phyloP scores from a whole-genome alignment of 495 filamentous ascomycete species.

The Choiromyces venosus region DNA sequence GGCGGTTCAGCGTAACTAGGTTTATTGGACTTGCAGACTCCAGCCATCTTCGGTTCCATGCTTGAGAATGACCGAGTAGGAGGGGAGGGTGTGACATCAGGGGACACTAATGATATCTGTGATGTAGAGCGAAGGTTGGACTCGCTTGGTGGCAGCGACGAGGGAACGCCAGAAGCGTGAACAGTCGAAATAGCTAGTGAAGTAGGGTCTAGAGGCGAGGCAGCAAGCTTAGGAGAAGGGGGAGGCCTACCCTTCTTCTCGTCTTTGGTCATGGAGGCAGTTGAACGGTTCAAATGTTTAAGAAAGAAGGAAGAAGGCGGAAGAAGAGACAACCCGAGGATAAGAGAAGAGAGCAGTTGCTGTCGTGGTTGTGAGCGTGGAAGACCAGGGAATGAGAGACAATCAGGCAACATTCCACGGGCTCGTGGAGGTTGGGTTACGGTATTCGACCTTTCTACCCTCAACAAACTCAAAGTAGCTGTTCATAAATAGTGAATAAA shows the following conservation, averaged over 20 bases:
- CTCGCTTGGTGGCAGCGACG: constrained; percentile 25
- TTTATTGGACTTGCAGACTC: constrained; percentile 12
- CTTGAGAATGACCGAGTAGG: constrained; percentile 13
- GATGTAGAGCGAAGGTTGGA: constrained; percentile 22
- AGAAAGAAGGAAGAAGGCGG: not conserved
- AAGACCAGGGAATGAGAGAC: not conserved
- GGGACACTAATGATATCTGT: constrained; percentile 8
- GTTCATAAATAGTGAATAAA: not conserved
- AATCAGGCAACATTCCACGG: not conserved
- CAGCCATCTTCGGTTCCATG: constrained; percentile 27
- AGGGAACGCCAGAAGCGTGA: constrained; percentile 26
- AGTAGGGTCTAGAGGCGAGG: constrained; percentile 18
- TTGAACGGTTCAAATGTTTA: not conserved
- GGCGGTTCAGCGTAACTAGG: constrained; percentile 34
- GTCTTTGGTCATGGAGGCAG: constrained; percentile 21
- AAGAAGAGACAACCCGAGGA: not conserved
- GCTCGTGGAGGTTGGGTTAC: not conserved
- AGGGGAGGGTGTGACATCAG: constrained; percentile 18
- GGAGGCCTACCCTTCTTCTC: constrained; percentile 30
- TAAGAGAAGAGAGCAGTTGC: not conserved
- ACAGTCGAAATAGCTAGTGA: constrained; percentile 33
- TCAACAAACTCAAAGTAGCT: not conserved
- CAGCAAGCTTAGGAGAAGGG: constrained; percentile 18
- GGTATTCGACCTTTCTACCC: not conserved
- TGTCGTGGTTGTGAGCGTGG: not conserved